Conservation (phyloP, 495 filamentous ascomycete species). For the Penicillium mononematosum region DNA sequence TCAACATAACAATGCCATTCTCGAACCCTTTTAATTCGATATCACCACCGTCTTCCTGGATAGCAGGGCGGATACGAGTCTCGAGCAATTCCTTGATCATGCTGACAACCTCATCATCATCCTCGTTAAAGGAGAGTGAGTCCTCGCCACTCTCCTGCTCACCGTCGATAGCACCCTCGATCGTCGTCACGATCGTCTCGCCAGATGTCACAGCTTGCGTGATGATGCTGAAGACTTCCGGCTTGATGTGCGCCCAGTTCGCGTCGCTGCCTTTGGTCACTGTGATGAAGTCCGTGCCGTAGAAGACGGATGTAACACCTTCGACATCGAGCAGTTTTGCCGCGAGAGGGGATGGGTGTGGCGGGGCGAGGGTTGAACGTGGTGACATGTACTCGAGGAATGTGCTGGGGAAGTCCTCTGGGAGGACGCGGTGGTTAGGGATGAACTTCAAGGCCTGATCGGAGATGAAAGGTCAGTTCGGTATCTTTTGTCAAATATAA, state of each 20-base stretch:
- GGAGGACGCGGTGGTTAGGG: slow-evolving; percentile 79
- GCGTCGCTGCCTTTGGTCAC: slow-evolving; percentile 85
- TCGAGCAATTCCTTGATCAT: slow-evolving; percentile 99
- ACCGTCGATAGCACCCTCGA: slow-evolving; percentile 57
- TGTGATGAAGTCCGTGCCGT: slow-evolving; percentile 92
- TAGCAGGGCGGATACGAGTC: slow-evolving; percentile 88
- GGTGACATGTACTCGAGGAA: slow-evolving; percentile 91
- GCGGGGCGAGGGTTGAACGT: slow-evolving; percentile 80
- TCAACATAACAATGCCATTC: slow-evolving; percentile 79
- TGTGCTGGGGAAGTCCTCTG: slow-evolving; percentile 64
- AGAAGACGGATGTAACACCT: slow-evolving; percentile 91
- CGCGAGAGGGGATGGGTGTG: slow-evolving; percentile 90
- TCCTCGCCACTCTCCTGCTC: slow-evolving; percentile 59
- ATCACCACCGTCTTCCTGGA: slow-evolving; percentile 96
- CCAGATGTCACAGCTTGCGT: slow-evolving; percentile 85
- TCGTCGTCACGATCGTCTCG: slow-evolving; percentile 72
- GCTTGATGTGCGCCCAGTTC: slow-evolving; percentile 92
- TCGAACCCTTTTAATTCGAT: slow-evolving; percentile 92
- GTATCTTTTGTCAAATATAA: not conserved
- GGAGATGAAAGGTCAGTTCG: not conserved
- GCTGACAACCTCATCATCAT: slow-evolving; percentile 87
- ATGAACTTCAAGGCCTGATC: slow-evolving; percentile 82
- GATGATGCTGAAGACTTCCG: slow-evolving; percentile 92
- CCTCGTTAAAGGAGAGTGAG: slow-evolving; percentile 73
- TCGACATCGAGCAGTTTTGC: slow-evolving; percentile 87